phyloP scores from a whole-genome alignment of 257 asterid genomes.

The Scutellaria minor region DNA sequence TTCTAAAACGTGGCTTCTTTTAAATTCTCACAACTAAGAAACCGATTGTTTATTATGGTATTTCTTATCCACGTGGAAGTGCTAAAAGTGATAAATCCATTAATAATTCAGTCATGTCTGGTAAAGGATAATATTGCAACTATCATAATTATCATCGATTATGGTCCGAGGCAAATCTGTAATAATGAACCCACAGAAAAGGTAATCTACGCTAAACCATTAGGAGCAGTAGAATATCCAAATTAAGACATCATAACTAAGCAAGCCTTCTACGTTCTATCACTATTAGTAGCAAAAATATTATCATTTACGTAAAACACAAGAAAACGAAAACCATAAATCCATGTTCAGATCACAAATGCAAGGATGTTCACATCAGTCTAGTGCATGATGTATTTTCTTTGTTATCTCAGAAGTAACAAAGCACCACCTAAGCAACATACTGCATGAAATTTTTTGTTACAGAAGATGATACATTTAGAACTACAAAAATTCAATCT shows the following conservation, averaged over 20 bases:
- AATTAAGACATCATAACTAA: slow-evolving; percentile 21
- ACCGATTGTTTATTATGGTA: slow-evolving; percentile 16
- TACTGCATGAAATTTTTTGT: neutral
- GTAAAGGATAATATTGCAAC: neutral
- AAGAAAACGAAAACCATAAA: slow-evolving; percentile 12
- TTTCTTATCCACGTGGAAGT: slow-evolving; percentile 26
- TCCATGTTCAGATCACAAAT: slow-evolving; percentile 1
- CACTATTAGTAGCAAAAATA: slow-evolving; percentile 6
- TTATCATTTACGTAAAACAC: neutral
- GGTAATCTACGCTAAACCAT: neutral
- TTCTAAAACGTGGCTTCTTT: slow-evolving; percentile 9
- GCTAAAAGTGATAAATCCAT: neutral
- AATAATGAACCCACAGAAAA: slow-evolving; percentile 9
- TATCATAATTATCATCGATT: slow-evolving; percentile 1
- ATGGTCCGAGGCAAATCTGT: neutral
- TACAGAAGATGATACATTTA: neutral
- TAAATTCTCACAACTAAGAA: slow-evolving; percentile 12
- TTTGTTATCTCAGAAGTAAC: slow-evolving; percentile 12
- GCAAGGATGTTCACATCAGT: slow-evolving; percentile 2
- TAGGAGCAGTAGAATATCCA: slow-evolving; percentile 15
- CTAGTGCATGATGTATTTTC: neutral
- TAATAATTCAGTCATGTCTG: slow-evolving; percentile 12
- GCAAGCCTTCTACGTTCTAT: slow-evolving; percentile 7
- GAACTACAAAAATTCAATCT: slow-evolving; percentile 1
- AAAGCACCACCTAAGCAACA: slow-evolving; percentile 21